These are phyloP conservation scores for Dactylellina leptospora DNA, from an alignment of 2,329 filamentous ascomycete genomes.

Conservation along the genomic window DNA sequence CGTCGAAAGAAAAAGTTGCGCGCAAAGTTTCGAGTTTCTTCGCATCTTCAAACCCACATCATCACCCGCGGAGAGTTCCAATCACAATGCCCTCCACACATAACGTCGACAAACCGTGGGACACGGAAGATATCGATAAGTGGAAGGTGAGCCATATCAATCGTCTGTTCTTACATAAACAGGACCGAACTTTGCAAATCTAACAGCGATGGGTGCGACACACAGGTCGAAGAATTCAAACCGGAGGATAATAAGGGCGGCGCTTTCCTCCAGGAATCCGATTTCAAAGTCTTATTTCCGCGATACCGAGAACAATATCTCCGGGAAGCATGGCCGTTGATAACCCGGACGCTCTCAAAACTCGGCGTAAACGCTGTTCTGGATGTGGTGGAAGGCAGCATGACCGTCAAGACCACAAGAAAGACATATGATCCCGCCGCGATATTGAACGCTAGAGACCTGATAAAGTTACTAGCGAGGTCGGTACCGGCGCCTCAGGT, in stretches of 20 bases:
- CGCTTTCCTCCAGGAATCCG: slow-evolving; percentile 90
- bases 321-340: slow-evolving; percentile 88
- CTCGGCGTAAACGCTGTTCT: slow-evolving; percentile 87
- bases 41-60: slow-evolving; percentile 12
- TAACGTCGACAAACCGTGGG: slow-evolving; percentile 91
- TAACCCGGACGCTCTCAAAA: slow-evolving; percentile 87
- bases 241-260: slow-evolving; percentile 84
- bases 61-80: slow-evolving; percentile 53
- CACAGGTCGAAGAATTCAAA: slow-evolving; percentile 79
- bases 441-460: slow-evolving; percentile 90
- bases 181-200: not conserved
- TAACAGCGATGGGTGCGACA: not conserved
- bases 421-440: slow-evolving; percentile 91
- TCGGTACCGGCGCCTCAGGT: slow-evolving; percentile 87
- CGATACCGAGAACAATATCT: slow-evolving; percentile 97
- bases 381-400: slow-evolving; percentile 92
- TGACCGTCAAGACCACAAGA: slow-evolving; percentile 94
- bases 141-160: slow-evolving; percentile 72
- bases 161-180: not conserved
- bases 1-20: slow-evolving; percentile 37
- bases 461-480: slow-evolving; percentile 90
- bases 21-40: slow-evolving; percentile 33
- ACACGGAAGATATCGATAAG: slow-evolving; percentile 96
- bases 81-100: slow-evolving; percentile 81
- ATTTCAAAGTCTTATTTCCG: slow-evolving; percentile 86